Base-by-base conservation (phyloP, 2,329 filamentous ascomycete species). In the Colletotrichum noveboracense region DNA sequence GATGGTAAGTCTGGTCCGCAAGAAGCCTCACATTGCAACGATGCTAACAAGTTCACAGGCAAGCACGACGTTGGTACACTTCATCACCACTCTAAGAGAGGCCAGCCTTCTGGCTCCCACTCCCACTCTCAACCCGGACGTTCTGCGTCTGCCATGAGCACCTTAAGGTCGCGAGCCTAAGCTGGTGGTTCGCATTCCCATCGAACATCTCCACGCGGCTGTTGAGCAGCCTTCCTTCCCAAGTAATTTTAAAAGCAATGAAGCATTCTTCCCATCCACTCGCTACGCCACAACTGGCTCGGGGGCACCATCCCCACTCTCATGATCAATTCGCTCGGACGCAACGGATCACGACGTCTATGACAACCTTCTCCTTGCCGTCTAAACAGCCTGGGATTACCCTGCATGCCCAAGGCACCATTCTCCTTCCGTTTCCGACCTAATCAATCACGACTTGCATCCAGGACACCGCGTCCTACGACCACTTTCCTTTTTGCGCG, bases 1-100 rank as follows among this genome's bases (percentile, higher is more conserved):
- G 97, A 98, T 90, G 97, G 96, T 96, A 90, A 91, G 93, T 87
- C 72, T 52, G 48, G n/a, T 36, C 55, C 21, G 55, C 7, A 26
- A 32, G n/a, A 24, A 21, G 18, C 48, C 30, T 30, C 16, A 28
- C 10, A n/a, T 28, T 28, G 10, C 32, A 69, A n/a, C 5, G 24
- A 67, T 70, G 82, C 80, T 84, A 78, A 81, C 66, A 16, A 70
- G 56, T 60, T 14, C 28, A 3, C 66, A 94, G 93, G 93, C 79
- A 95, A 94, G 86, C 94, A 95, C 80, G 93, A 95, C 82, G 94
- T 95, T 65, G 90, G 91, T 70, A 91, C 88, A 70, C 83, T 94
- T 66, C 86, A 89, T 74, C 86, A 86, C 75, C 84, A 85, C 64
- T 81, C 86, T 65, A 89, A 87, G 82, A 87, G 86, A 78, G 84